Evolutionary conservation across 805 yeast genomes (phyloP), one percentile per base, ranked within the genome.

Genomic region (Pichia scutulata): DNA sequence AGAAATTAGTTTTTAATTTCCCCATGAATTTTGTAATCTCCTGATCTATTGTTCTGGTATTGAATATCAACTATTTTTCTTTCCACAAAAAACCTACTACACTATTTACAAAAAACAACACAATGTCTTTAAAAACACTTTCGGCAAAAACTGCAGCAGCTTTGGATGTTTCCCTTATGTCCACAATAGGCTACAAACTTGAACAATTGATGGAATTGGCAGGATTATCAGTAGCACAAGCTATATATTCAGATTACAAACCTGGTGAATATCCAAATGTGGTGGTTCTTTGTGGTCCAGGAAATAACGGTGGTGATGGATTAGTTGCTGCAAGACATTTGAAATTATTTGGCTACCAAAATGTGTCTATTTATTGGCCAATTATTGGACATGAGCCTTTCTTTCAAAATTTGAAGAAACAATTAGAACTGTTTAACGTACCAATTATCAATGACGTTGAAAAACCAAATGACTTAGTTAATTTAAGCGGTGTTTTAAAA

Each of bases 241-340:
- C 95, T 0, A 76, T 90, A 3, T 81, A 78, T 60, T 76, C 73
- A 46, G 74, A 81, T 36, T 87, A 77, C 57, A 95, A 95, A 2
- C 81, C 81, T 1, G 23, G 49, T 3, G 50, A 63, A 13, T 42
- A 61, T 24, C 66, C 70, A 39, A 70, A 66, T 12, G 69, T 90
- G 41, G 21, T 52, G 7, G 76, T 93, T 1, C 71, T 93, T 6
- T 89, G 84, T 12, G 99, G 99, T 0, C 98, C 98, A 0, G 99
- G 99, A 1, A 93, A 93, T 62, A 93, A 93, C 62, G 92, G 96
- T 1, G 99, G 98, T 2, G 99, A 93, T 68, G 99, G 98, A 0
- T 70, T 93, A 14, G 99, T 93, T 1, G 95, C 97, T 26, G 96
- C 97, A 1, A 75, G 99, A 41, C 99, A 93, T 64, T 70, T 93